Evolutionary conservation across 2,329 filamentous ascomycete genomes (phyloP), one percentile per base, ranked within the genome.

Genomic region (Fusarium lyarnte): DNA sequence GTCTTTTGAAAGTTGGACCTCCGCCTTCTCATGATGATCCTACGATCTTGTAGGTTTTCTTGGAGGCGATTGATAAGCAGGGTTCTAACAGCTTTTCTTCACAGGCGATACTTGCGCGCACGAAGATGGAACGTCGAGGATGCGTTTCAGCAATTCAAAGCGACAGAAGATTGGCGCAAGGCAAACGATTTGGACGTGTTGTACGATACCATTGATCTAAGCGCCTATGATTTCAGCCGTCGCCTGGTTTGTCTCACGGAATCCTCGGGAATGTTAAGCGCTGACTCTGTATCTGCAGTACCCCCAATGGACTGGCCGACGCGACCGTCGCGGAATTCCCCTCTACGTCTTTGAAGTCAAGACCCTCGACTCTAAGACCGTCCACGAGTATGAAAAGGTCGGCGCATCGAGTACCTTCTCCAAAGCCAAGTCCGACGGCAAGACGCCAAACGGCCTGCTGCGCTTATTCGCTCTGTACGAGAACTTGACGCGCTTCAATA

Each of bases 381-480:
- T 98, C 75, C 84, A 90, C 46, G 88, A 90, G 63, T 97, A 97
- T 83, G 93, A 95, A 79, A 93, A 92, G 78, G 84, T 85, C 33
- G 81, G 82, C 71, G 86, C 90, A 77, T 87, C 88, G 55, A 85
- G 85, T 25, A 86, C 86, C 45, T 85, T 87, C 66, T 87, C 87
- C 76, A 87, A 91, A 74, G 90, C 92, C 74, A 87, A 90, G 75
- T 84, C 87, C 11, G 89, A 91, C 70, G 88, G 89, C 73, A 92
- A 91, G 77, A 92, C 89, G 4, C 88, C 93, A 0, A 85, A 92
- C 31, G 94, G 94, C 78, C 88, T 97, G 78, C 86, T 98, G 58
- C 93, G 94, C 29, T 87, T 98, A 9, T 97, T 97, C 80, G 94
- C 95, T 3, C 87, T 98, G 21, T 98, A 98, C 84, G 95, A 98